Evolutionary conservation across 2,329 filamentous ascomycete species (phyloP).

Genomic region (Chalara sp.): DNA sequence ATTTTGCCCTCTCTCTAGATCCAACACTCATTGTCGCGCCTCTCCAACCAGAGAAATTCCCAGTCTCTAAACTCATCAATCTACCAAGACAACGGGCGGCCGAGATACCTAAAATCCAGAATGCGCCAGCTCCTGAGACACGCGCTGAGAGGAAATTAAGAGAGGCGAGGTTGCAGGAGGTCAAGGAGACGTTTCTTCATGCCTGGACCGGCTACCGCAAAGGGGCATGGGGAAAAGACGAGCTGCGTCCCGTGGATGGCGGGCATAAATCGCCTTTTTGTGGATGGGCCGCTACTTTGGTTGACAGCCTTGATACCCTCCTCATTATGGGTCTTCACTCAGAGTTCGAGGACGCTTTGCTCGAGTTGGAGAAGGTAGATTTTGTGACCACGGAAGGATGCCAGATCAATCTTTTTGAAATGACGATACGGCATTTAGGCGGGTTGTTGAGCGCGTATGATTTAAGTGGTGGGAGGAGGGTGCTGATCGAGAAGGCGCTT

Average conservation of each 20-base stretch:
- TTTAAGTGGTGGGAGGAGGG: constrained; percentile 23
- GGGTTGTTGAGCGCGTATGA: constrained; percentile 32
- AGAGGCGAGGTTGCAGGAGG: constrained; percentile 12
- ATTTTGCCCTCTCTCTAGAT: no score
- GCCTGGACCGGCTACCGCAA: constrained; percentile 79
- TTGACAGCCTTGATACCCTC: constrained; percentile 75
- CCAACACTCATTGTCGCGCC: constrained; percentile 2
- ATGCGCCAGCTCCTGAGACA: constrained; percentile 11
- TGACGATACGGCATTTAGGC: constrained; percentile 32
- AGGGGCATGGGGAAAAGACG: constrained; percentile 79
- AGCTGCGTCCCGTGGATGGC: constrained; percentile 69
- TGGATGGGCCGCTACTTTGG: constrained; percentile 84
- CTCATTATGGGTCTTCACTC: constrained; percentile 78
- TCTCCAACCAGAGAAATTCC: constrained; percentile 17
- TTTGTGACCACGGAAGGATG: constrained; percentile 20
- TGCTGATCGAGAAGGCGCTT: constrained; percentile 25
- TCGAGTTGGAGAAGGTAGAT: constrained; percentile 56
- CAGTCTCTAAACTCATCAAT: constrained; percentile 9
- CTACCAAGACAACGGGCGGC: constrained; percentile 12
- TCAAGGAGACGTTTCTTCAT: constrained; percentile 18
- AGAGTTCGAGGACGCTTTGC: constrained; percentile 72
- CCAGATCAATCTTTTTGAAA: constrained; percentile 32
- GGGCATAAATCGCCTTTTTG: constrained; percentile 73
- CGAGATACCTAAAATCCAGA: constrained; percentile 21
- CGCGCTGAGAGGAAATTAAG: constrained; percentile 8